phyloP scores from a whole-genome alignment of 192 early-diverging fungal genomes.

The Coemansia sp. region DNA sequence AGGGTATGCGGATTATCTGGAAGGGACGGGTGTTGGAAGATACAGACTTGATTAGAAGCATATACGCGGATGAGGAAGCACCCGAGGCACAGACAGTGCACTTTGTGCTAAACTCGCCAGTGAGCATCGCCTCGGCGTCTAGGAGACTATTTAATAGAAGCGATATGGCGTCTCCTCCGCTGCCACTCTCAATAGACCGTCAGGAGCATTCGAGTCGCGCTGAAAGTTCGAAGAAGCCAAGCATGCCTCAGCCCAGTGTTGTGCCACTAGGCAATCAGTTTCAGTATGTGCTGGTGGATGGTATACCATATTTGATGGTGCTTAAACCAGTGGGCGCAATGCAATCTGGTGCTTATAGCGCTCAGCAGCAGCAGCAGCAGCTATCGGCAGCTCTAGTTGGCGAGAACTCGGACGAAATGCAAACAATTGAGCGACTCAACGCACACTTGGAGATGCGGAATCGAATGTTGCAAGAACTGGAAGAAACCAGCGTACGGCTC shows the following conservation, averaged over 20 bases:
- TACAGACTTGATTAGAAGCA: constrained; percentile 6
- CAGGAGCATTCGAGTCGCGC: not conserved
- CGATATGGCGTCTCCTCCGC: not conserved
- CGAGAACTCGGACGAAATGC: not conserved
- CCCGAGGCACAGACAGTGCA: constrained; percentile 28
- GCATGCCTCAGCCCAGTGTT: not conserved
- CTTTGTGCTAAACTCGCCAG: constrained; percentile 33
- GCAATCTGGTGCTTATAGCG: not conserved
- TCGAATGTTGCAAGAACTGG: constrained; percentile 5
- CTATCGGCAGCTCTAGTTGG: not conserved
- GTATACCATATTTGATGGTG: constrained; percentile 40
- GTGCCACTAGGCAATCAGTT: constrained; percentile 40
- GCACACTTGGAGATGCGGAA: constrained; percentile 1
- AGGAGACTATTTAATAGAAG: not conserved
- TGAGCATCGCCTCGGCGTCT: not conserved
- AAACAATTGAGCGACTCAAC: not conserved
- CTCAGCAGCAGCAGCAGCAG: not conserved
- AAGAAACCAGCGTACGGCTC: not conserved
- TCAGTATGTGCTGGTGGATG: constrained; percentile 52
- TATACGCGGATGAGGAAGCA: constrained; percentile 10
- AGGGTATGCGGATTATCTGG: constrained; percentile 52
- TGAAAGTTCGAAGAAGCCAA: not conserved
- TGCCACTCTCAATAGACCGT: not conserved
- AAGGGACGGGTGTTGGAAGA: constrained; percentile 42
- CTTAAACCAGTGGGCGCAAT: not conserved